A percentile compares a stretch with the other conserved stretches of the same genome.
Conservation (phyloP, 1,284 basidiomycete genomes). For the Moesziomyces sp. region DNA sequence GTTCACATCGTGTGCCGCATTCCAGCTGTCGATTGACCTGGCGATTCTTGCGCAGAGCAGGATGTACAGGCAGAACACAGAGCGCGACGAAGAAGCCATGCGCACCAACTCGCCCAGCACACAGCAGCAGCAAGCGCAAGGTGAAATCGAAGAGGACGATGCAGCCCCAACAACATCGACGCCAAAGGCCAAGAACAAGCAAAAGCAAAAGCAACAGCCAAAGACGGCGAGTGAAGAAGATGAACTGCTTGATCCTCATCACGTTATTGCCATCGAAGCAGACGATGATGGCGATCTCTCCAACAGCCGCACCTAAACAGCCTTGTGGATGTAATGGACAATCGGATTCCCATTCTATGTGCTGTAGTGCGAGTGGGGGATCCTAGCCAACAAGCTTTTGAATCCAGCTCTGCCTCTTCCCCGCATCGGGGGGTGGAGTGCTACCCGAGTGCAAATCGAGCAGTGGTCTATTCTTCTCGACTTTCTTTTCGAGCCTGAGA, state of each 20-base stretch:
- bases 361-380: no score
- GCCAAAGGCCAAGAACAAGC: background rate
- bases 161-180: background rate
- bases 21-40: constrained; percentile 67
- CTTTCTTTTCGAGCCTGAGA: constrained; percentile 30
- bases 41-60: constrained; percentile 63
- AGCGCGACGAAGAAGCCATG: constrained; percentile 47
- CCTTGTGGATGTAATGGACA: no score
- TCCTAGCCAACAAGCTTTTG: constrained; percentile 7
- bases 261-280: constrained; percentile 41
- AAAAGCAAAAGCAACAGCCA: background rate
- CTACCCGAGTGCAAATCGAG: constrained; percentile 7
- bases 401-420: constrained; percentile 10
- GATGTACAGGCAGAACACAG: constrained; percentile 63
- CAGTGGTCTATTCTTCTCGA: constrained; percentile 5
- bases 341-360: no score
- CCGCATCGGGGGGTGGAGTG: background rate
- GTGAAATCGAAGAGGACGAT: constrained; percentile 19
- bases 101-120: background rate
- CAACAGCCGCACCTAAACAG: constrained; percentile 11
- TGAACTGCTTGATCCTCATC: constrained; percentile 21
- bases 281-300: constrained; percentile 45
- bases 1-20: constrained; percentile 50
- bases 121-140: background rate
- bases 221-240: constrained; percentile 7